A percentile compares a stretch with the other conserved stretches of the same genome.
These are phyloP conservation scores for Leishmania gerbilli DNA, from an alignment of 208 protist species.

Conservation along the genomic window DNA sequence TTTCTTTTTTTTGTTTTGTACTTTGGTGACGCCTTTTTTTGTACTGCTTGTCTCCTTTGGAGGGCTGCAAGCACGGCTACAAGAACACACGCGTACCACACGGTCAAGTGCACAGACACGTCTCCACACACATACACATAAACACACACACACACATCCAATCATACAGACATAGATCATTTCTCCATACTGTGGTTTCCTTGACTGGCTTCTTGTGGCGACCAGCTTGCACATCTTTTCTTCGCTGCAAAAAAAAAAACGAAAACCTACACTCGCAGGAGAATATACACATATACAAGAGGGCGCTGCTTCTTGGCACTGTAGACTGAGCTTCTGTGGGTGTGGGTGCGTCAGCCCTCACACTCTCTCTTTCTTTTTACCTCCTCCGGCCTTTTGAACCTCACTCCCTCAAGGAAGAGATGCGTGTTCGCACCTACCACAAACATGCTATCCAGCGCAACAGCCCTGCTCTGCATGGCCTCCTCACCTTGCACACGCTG, in stretches of 20 bases:
- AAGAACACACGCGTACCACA: background rate
- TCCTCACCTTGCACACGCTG: conserved; percentile 45
- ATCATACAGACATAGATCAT: background rate
- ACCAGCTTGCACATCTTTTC: background rate
- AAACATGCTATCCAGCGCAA: conserved; percentile 51
- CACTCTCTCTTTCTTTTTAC: background rate
- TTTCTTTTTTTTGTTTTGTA: conserved; percentile 17
- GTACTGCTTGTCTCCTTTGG: background rate
- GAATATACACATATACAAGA: background rate
- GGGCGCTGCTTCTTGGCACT: background rate
- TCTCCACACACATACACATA: too few species aligned
- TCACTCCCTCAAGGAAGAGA: background rate
- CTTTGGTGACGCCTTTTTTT: too few species aligned
- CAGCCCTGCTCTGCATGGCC: conserved; percentile 50
- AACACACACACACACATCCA: background rate
- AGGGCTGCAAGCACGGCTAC: background rate
- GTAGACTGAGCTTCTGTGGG: background rate
- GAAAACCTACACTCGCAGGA: too few species aligned
- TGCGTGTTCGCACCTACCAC: conserved; percentile 81
- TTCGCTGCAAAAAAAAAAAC: background rate
- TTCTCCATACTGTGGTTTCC: background rate
- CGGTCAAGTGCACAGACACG: background rate
- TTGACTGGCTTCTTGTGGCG: background rate
- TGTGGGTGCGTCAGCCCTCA: background rate
- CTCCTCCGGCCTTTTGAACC: background rate